Percentiles rank a stretch among this genome's conserved stretches.
These are phyloP conservation scores for Hamamelis virginiana DNA, from an alignment of 164 flowering plant species.

Conservation along the genomic window DNA sequence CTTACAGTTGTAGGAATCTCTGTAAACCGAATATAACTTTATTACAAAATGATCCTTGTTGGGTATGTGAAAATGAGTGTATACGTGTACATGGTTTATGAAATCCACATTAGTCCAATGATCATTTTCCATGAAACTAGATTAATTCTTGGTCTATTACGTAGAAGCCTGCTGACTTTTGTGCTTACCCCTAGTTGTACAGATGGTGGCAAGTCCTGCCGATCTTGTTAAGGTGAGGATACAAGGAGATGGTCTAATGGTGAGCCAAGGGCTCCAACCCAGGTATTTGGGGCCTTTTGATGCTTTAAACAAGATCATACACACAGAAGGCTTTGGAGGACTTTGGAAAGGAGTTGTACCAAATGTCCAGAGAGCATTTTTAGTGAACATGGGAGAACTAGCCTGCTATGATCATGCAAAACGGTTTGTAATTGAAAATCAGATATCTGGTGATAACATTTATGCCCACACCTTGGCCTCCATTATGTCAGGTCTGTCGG, in stretches of 20 bases:
- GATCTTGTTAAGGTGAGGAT: constrained; percentile 93
- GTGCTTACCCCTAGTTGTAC: constrained; percentile 24
- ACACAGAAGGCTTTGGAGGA: constrained; percentile 61
- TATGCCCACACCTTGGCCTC: constrained; percentile 85
- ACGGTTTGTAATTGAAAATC: constrained; percentile 46
- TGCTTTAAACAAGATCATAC: constrained; percentile 60
- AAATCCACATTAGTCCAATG: background rate
- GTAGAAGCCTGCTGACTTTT: background rate
- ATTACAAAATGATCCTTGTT: too few species aligned
- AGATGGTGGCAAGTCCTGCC: constrained; percentile 93
- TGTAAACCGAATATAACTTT: background rate
- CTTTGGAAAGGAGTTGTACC: constrained; percentile 96
- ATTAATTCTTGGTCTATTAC: background rate
- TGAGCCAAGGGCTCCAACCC: constrained; percentile 60
- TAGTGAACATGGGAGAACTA: constrained; percentile 94
- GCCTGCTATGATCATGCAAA: constrained; percentile 95
- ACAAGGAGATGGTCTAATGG: constrained; percentile 77
- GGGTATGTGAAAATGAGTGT: background rate
- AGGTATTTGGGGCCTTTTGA: constrained; percentile 67
- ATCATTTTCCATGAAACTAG: background rate
- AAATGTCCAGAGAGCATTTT: constrained; percentile 78
- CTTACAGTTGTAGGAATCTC: background rate
- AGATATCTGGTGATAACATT: constrained; percentile 60
- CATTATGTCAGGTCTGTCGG: constrained; percentile 79
- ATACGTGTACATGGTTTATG: background rate